Evolutionary conservation across 345 rosid species (phyloP).

Genomic region (Raphanus sativus): DNA sequence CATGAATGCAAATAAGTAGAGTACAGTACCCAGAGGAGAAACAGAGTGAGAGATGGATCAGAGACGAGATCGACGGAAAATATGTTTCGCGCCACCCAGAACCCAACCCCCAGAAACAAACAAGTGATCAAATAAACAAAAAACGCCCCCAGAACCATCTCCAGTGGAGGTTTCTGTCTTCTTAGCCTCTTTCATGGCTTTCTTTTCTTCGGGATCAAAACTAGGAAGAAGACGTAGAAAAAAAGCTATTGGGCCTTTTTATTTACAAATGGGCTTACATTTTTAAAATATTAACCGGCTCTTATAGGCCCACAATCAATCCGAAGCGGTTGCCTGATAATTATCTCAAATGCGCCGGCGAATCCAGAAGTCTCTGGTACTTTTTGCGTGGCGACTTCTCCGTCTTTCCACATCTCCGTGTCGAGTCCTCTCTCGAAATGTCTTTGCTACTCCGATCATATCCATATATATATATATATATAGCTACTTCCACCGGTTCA

Average conservation of each 20-base stretch:
- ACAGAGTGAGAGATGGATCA: slow-evolving; percentile 58
- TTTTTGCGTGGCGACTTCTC: slow-evolving; percentile 3
- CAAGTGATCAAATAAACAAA: slow-evolving; percentile 47
- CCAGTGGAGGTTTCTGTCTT: slow-evolving; percentile 8
- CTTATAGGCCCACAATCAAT: neutral
- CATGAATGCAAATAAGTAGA: neutral
- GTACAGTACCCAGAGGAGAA: slow-evolving; percentile 53
- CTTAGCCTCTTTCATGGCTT: slow-evolving; percentile 28
- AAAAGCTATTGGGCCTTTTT: slow-evolving; percentile 18
- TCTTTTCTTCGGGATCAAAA: neutral
- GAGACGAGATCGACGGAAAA: slow-evolving; percentile 58
- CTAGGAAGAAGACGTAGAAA: neutral
- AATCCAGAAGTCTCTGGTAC: slow-evolving; percentile 34
- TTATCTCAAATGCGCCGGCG: slow-evolving; percentile 3
- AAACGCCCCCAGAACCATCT: slow-evolving; percentile 22
- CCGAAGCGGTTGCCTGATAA: neutral
- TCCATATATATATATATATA: slow-evolving; percentile 21
- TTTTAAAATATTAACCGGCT: neutral
- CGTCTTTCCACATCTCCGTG: slow-evolving; percentile 15
- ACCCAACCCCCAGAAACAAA: slow-evolving; percentile 46
- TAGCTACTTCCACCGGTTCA: slow-evolving; percentile 22
- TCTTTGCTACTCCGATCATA: neutral
- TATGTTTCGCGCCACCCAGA: slow-evolving; percentile 46
- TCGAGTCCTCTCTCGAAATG: slow-evolving; percentile 20
- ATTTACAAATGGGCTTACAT: neutral